Conservation (phyloP, 2,329 filamentous ascomycete species). For the Tolypocladium amazonense region DNA sequence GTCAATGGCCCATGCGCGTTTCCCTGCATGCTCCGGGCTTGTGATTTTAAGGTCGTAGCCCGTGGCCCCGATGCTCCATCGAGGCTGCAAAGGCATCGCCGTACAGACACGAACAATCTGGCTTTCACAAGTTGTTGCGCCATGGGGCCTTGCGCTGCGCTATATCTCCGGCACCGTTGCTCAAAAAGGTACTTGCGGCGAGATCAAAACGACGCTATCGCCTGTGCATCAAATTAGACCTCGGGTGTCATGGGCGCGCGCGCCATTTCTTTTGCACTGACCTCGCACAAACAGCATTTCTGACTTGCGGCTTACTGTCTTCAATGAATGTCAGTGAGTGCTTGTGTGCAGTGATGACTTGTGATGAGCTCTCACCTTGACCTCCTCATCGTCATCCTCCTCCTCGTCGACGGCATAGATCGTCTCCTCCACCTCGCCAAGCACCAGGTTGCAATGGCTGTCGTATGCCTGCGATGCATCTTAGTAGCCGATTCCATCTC, state of each 20-base stretch:
- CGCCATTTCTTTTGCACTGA: constrained; percentile 28
- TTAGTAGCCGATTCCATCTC: constrained; percentile 1
- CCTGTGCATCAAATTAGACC: constrained; percentile 32
- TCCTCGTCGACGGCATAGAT: constrained; percentile 92
- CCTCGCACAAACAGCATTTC: constrained; percentile 98
- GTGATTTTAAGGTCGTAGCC: background rate
- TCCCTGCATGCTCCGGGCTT: background rate
- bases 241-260: background rate
- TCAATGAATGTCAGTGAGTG: constrained; percentile 6
- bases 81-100: background rate
- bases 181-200: constrained; percentile 43
- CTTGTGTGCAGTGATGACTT: no score
- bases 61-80: background rate
- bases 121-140: background rate
- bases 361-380: constrained; percentile 45
- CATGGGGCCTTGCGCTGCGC: background rate
- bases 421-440: constrained; percentile 95
- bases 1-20: background rate
- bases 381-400: constrained; percentile 68
- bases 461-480: constrained; percentile 71
- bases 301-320: constrained; percentile 93
- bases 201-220: constrained; percentile 64
- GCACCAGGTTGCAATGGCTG: constrained; percentile 92
- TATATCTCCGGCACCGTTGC: background rate
- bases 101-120: background rate